These are phyloP conservation scores for Caloboletus firmus DNA, from an alignment of 1,284 basidiomycete genomes.

Conservation along the genomic window DNA sequence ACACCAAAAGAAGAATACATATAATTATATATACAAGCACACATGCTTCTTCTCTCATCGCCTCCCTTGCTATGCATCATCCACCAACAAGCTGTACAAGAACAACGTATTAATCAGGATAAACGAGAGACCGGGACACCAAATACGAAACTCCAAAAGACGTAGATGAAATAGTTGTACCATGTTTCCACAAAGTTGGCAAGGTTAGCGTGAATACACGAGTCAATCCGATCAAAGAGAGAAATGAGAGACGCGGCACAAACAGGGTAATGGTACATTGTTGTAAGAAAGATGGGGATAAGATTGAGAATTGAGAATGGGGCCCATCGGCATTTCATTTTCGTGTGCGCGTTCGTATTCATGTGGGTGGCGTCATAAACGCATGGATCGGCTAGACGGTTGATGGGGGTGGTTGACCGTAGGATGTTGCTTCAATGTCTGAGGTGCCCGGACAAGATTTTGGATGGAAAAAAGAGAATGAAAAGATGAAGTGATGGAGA, in stretches of 20 bases:
- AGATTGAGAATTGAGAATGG: not conserved
- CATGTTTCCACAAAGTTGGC: not conserved
- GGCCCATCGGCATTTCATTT: not conserved
- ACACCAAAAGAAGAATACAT: conserved; percentile 9
- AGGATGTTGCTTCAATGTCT: conserved; percentile 4
- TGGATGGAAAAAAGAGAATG: not conserved
- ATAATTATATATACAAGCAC: conserved; percentile 1
- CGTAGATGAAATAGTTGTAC: not conserved
- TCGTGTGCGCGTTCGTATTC: not conserved
- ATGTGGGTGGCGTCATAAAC: not conserved
- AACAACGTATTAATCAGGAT: not conserved
- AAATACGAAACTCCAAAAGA: not conserved
- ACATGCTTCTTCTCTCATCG: not conserved
- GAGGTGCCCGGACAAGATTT: not conserved
- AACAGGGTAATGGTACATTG: conserved; percentile 11
- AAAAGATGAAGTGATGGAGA: not conserved
- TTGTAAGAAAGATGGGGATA: not conserved
- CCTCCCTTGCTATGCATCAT: no score
- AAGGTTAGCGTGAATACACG: not conserved
- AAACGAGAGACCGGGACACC: no score
- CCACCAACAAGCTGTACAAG: no score
- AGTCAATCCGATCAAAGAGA: not conserved
- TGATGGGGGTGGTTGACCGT: no score
- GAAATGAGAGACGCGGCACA: not conserved
- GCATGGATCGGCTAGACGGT: not conserved